A percentile compares a stretch with the other conserved stretches of the same genome.
These are phyloP conservation scores for Annulohypoxylon truncatum DNA, from an alignment of 2,329 filamentous ascomycete genomes.

Conservation along the genomic window DNA sequence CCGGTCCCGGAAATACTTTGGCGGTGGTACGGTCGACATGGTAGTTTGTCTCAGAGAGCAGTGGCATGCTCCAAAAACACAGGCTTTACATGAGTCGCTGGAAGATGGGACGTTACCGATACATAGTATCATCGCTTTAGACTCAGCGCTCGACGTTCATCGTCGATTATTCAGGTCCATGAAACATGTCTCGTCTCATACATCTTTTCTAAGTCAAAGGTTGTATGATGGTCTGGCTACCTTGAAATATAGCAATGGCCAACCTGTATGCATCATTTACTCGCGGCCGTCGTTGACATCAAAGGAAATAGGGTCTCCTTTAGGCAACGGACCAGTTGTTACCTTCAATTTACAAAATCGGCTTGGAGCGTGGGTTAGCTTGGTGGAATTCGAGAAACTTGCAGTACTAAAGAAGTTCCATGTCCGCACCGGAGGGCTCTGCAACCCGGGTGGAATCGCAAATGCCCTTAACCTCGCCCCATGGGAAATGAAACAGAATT, in stretches of 20 bases:
- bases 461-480: conserved; percentile 77
- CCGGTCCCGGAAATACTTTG: conserved; percentile 81
- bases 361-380: conserved; percentile 78
- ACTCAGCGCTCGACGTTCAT: conserved; percentile 78
- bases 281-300: conserved; percentile 49
- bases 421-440: conserved; percentile 87
- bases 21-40: conserved; percentile 93
- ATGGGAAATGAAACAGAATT: conserved; percentile 87
- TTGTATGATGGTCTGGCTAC: conserved; percentile 68
- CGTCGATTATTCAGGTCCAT: conserved; percentile 77
- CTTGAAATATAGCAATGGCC: conserved; percentile 77
- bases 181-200: conserved; percentile 76
- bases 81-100: conserved; percentile 79
- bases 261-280: conserved; percentile 75
- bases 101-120: conserved; percentile 94
- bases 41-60: conserved; percentile 80
- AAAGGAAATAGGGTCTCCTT: conserved; percentile 45
- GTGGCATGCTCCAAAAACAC: conserved; percentile 83
- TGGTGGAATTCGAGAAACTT: conserved; percentile 88
- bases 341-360: conserved; percentile 84
- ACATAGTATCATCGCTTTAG: conserved; percentile 87
- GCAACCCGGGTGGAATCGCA: conserved; percentile 90
- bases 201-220: conserved; percentile 69
- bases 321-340: conserved; percentile 76
- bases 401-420: conserved; percentile 83